Conservation (phyloP, 2,329 filamentous ascomycete genomes). For the Fusarium sp. region DNA sequence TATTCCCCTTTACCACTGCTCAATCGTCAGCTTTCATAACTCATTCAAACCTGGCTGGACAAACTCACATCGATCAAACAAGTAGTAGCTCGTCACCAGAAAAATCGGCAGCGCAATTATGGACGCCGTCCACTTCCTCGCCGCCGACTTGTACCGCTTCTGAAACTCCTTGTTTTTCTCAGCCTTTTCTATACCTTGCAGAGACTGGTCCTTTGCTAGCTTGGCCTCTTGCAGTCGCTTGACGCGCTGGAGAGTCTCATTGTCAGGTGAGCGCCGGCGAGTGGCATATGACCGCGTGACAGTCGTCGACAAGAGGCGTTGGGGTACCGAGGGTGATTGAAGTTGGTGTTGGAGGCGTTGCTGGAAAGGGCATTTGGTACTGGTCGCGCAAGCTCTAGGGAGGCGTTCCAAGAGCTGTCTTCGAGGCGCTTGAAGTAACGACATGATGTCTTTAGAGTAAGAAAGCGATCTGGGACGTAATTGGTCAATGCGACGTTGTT, state of each 20-base stretch:
- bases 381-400: neutral
- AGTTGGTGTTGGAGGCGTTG: neutral
- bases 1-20: conserved; percentile 49
- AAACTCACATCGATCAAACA: conserved; percentile 63
- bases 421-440: neutral
- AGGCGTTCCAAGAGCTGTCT: neutral
- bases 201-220: conserved; percentile 29
- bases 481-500: neutral
- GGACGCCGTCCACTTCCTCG: conserved; percentile 58
- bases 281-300: neutral
- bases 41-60: too few relatives aligned
- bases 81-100: conserved; percentile 65
- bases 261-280: neutral
- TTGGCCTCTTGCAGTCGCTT: conserved; percentile 26
- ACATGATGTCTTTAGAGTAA: conserved; percentile 7
- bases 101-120: conserved; percentile 67
- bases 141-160: conserved; percentile 57
- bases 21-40: neutral
- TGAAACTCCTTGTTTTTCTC: conserved; percentile 52
- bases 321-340: neutral
- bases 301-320: conserved; percentile 25
- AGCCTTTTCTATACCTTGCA: conserved; percentile 31
- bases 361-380: conserved; percentile 2
- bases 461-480: neutral
- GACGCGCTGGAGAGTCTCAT: neutral